These are phyloP conservation scores for Cercophora samala DNA, from an alignment of 495 filamentous ascomycete species.

Conservation along the genomic window DNA sequence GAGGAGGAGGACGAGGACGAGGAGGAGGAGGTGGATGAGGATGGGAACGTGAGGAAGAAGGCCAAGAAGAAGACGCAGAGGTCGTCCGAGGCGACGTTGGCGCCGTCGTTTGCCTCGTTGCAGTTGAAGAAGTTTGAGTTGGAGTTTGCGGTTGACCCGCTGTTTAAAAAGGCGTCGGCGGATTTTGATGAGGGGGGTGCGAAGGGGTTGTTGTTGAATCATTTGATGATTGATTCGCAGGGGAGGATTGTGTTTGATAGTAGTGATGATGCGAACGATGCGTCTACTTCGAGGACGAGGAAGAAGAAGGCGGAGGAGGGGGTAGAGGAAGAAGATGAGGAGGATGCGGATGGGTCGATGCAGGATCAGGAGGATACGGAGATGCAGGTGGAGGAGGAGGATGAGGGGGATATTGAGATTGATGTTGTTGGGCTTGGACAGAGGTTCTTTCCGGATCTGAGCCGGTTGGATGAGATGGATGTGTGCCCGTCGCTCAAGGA, in stretches of 20 bases:
- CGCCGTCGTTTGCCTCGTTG: constrained; percentile 77
- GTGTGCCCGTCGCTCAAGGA: constrained; percentile 93
- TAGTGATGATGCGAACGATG: constrained; percentile 82
- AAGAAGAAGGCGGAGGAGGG: constrained; percentile 44
- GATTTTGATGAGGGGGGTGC: constrained; percentile 98
- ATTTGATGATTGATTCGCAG: constrained; percentile 85
- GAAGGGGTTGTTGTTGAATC: constrained; percentile 91
- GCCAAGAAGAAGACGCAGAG: constrained; percentile 70
- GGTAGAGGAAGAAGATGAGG: constrained; percentile 51
- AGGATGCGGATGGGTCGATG: constrained; percentile 38
- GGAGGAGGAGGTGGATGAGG: constrained; percentile 76
- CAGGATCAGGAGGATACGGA: constrained; percentile 19
- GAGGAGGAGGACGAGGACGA: constrained; percentile 69
- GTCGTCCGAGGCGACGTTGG: constrained; percentile 88
- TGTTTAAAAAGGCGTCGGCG: constrained; percentile 97
- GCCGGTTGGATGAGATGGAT: constrained; percentile 74
- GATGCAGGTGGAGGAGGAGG: constrained; percentile 36
- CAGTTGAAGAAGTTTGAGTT: constrained; percentile 97
- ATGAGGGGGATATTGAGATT: constrained; percentile 61
- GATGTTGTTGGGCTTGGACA: constrained; percentile 68
- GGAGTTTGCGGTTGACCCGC: constrained; percentile 92
- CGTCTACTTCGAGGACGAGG: constrained; percentile 37
- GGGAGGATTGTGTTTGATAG: constrained; percentile 97
- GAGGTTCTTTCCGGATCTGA: constrained; percentile 85
- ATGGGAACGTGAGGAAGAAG: constrained; percentile 71